Percentiles rank a stretch among this genome's conserved stretches.
phyloP scores from a whole-genome alignment of 768 basidiomycete species.

The Royoungia palumana region DNA sequence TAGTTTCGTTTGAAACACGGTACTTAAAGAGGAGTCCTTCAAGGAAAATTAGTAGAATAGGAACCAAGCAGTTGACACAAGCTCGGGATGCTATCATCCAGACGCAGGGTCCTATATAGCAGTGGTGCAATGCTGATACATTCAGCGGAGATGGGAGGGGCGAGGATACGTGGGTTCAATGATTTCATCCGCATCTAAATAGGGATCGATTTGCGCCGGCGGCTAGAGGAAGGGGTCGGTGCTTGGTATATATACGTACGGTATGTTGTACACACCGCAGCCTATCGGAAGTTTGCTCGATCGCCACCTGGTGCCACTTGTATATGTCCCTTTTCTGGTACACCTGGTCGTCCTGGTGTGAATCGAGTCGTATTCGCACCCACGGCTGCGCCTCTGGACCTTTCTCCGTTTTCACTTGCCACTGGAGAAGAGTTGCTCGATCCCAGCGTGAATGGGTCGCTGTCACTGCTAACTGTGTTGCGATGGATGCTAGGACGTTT shows the following conservation, averaged over 20 bases:
- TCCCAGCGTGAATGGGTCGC: slow-evolving; percentile 8
- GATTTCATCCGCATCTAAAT: slow-evolving; percentile 9
- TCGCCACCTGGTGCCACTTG: slow-evolving; percentile 13
- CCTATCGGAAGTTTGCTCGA: slow-evolving; percentile 1
- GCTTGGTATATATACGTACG: slow-evolving; percentile 3
- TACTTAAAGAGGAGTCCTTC: not conserved
- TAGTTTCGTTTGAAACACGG: not conserved
- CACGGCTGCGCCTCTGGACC: not conserved
- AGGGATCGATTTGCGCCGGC: not conserved
- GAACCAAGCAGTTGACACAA: not conserved
- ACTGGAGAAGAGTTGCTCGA: slow-evolving; percentile 7
- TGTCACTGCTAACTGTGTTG: slow-evolving; percentile 24
- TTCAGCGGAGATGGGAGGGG: not conserved
- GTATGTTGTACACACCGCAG: slow-evolving; percentile 11
- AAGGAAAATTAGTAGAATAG: not conserved
- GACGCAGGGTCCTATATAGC: slow-evolving; percentile 6
- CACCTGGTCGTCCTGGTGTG: slow-evolving; percentile 3
- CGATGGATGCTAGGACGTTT: slow-evolving; percentile 70
- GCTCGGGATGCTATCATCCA: slow-evolving; percentile 8
- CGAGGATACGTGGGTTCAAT: not conserved
- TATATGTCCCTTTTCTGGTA: slow-evolving; percentile 6
- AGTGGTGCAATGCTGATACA: not conserved
- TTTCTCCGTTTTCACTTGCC: slow-evolving; percentile 9
- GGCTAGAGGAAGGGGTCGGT: not conserved
- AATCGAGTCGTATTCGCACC: slow-evolving; percentile 1